Evolutionary conservation across 805 yeast genomes (phyloP), one percentile per base, ranked within the genome.

Genomic region (Lipomyces spencermartinsiae): DNA sequence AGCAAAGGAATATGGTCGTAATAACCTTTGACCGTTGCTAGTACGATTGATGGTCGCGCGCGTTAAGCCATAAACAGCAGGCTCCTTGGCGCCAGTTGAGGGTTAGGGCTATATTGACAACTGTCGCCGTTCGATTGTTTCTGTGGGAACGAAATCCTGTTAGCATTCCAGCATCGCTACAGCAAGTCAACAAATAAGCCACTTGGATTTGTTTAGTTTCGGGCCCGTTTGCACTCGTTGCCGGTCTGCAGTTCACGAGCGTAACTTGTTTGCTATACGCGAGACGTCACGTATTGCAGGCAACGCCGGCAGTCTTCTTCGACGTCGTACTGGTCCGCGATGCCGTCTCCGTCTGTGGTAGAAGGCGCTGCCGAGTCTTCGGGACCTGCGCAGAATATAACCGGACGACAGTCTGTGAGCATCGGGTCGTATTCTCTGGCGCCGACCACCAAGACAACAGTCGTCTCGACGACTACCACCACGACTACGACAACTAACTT

Each of bases 401-500:
- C 9, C 49, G 22, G 49, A 19, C 60, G 33, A 22, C 49, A 39
- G 59, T 19, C 62, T 6, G 49, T 19, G 37, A 53, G 53, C 10
- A 61, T 68, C 19, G 68, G 64, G 14, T 19, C 59, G 33, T 69
- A 51, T 49, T 49, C 72, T 16, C 59, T 64, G 12, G 69, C 72
- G 39, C 72, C 72, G 19, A 64, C 69, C 34, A 67, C 70, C 5
- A 68, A 70, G 61, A 71, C 73, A 7, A 70, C 69, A 14, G 73
- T 71, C 56, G 71, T 67, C 35, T 61, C 69, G 7, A 70, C 73
- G 8, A 70, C 73, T 19, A 71, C 73, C 10, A 71, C 73, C 6
- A 71, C 73, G 1, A 70, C 73, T 9, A 70, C 73, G 7, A 70
- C 73, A 1, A 71, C 71, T 12, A 62, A 56, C 34, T 70, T 66